These are phyloP conservation scores for Phoma sp. DNA, from an alignment of 2,329 filamentous ascomycete species.

Conservation along the genomic window DNA sequence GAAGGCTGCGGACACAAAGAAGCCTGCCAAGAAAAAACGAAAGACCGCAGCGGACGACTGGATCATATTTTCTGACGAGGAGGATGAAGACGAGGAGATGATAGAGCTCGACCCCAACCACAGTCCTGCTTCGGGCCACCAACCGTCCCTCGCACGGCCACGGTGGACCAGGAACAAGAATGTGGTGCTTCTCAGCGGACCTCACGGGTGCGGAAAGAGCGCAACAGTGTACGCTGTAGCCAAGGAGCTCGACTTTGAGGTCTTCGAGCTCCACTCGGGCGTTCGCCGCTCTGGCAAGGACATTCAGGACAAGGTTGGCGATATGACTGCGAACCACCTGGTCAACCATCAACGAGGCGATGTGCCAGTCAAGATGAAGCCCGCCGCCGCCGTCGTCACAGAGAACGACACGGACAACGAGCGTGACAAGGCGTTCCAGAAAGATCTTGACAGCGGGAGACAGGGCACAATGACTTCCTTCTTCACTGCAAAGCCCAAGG, in stretches of 20 bases:
- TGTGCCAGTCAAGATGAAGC: conserved; percentile 31
- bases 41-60: conserved; percentile 56
- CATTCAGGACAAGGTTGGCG: conserved; percentile 87
- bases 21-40: conserved; percentile 64
- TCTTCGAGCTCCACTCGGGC: conserved; percentile 92
- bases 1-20: conserved; percentile 29
- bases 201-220: conserved; percentile 90
- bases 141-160: conserved; percentile 44
- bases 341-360: conserved; percentile 62
- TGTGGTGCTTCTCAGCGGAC: conserved; percentile 85
- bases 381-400: conserved; percentile 4
- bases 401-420: conserved; percentile 48
- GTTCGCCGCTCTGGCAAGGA: conserved; percentile 87
- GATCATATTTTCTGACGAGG: conserved; percentile 41
- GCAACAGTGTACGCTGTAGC: conserved; percentile 90
- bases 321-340: conserved; percentile 96
- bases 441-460: conserved; percentile 69
- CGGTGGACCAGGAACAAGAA: conserved; percentile 61
- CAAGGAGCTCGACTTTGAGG: conserved; percentile 87
- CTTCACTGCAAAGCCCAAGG: conserved; percentile 62
- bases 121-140: conserved; percentile 58
- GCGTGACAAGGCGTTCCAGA: conserved; percentile 55
- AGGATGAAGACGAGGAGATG: conserved; percentile 53
- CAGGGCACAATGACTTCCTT: conserved; percentile 83
- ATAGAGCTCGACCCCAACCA: conserved; percentile 71